A percentile compares a stretch with the other conserved stretches of the same genome.
Evolutionary conservation across 2,329 filamentous ascomycete species (phyloP).

Genomic region (Ceratocystis diversiconidia): DNA sequence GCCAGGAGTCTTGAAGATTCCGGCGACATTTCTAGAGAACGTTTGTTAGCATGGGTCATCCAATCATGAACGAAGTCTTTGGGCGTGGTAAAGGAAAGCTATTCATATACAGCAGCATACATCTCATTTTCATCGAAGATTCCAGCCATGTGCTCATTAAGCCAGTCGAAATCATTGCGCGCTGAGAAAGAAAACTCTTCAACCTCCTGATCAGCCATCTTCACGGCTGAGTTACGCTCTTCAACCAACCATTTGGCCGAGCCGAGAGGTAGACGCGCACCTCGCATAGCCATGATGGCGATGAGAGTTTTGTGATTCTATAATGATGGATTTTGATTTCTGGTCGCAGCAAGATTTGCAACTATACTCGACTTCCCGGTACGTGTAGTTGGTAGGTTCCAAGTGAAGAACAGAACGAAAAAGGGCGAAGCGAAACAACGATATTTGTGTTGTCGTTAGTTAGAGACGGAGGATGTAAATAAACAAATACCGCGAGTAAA

Average conservation of each 20-base stretch:
- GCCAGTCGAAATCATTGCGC: conserved; percentile 89
- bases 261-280: conserved; percentile 55
- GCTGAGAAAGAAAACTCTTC: conserved; percentile 90
- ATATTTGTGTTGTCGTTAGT: not conserved
- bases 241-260: conserved; percentile 73
- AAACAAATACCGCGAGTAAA: conserved; percentile 1
- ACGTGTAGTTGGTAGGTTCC: too few relatives aligned
- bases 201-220: conserved; percentile 65
- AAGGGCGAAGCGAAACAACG: too few relatives aligned
- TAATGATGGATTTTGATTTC: too few relatives aligned
- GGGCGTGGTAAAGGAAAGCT: too few relatives aligned
- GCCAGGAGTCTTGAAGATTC: conserved; percentile 90
- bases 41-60: not conserved
- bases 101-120: conserved; percentile 33
- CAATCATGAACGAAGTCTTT: not conserved
- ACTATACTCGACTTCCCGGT: too few relatives aligned
- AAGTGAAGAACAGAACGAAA: too few relatives aligned
- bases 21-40: conserved; percentile 60
- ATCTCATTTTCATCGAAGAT: conserved; percentile 78
- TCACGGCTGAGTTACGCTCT: conserved; percentile 64
- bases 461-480: conserved; percentile 6
- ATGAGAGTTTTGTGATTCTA: conserved; percentile 11
- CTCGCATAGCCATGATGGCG: conserved; percentile 31
- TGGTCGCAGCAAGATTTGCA: too few relatives aligned
- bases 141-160: conserved; percentile 96